Evolutionary conservation across 1,139 yeast species (phyloP).

Genomic region (Maudiozyma humilis): DNA sequence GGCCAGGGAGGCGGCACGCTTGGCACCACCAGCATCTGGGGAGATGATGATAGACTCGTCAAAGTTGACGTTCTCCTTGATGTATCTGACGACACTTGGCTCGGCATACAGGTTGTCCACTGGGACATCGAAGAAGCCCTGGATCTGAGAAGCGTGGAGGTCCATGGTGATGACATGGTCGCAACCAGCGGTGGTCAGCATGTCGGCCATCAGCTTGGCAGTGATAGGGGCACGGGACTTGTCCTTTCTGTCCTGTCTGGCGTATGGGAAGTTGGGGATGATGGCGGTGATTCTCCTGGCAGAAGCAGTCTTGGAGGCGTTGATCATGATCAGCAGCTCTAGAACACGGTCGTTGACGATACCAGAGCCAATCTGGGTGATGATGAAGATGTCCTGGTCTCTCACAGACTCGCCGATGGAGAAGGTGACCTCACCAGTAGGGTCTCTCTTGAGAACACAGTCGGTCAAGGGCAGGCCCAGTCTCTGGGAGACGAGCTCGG

Average conservation of each 20-base stretch:
- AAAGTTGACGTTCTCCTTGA: slow-evolving; percentile 44
- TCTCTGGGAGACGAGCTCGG: slow-evolving; percentile 70
- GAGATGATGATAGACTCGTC: slow-evolving; percentile 68
- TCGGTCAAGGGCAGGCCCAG: slow-evolving; percentile 57
- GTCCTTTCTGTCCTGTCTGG: slow-evolving; percentile 77
- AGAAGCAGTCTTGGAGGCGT: slow-evolving; percentile 75
- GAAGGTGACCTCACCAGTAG: slow-evolving; percentile 81
- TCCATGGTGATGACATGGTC: slow-evolving; percentile 79
- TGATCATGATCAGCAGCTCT: slow-evolving; percentile 83
- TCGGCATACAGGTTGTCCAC: slow-evolving; percentile 78
- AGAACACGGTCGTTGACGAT: slow-evolving; percentile 80
- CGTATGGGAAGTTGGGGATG: slow-evolving; percentile 74
- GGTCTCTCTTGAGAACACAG: slow-evolving; percentile 58
- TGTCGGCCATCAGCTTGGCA: slow-evolving; percentile 68
- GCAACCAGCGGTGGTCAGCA: slow-evolving; percentile 73
- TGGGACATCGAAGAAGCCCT: slow-evolving; percentile 74
- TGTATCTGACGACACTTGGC: slow-evolving; percentile 64
- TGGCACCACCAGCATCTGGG: slow-evolving; percentile 85
- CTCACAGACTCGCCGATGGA: slow-evolving; percentile 92
- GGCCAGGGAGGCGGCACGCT: slow-evolving; percentile 72
- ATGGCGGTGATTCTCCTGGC: slow-evolving; percentile 75
- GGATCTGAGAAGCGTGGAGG: slow-evolving; percentile 76
- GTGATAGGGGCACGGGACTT: slow-evolving; percentile 77
- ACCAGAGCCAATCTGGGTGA: slow-evolving; percentile 86
- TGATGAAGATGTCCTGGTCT: slow-evolving; percentile 88